Evolutionary conservation across 331 rosid genomes (phyloP), one percentile per base, ranked within the genome.

Genomic region (Pyrus hybrid): DNA sequence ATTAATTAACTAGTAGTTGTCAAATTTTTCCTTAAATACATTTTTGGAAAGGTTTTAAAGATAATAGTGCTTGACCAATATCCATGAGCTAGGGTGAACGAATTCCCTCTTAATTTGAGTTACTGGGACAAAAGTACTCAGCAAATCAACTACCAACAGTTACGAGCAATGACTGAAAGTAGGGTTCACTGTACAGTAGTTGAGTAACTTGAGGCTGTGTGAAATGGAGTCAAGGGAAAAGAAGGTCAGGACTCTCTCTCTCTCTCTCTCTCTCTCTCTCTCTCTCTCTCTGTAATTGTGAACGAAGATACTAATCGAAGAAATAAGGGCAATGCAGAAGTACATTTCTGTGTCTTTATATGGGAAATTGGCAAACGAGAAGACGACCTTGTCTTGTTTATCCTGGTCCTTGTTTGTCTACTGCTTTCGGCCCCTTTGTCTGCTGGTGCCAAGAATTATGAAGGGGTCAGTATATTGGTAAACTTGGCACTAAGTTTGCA

Each of bases 341-440:
- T n/a, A 53, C 5, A 54, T 58, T n/a, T 18, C 45, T 32, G 12
- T 32, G 33, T 63, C 23, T 1, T 26, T 68, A 25, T 51, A 79
- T 70, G 79, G 87, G 87, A 82, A 82, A 79, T 74, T 88, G 90
- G 80, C 71, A 68, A 80, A 70, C 51, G 60, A 28, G 69, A 26
- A 67, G 73, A 76, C 72, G 76, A 71, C 78, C 86, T 84, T 79
- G 81, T 88, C 91, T 28, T 28, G 28, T n/a, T 70, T 29, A 70
- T 70, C 83, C 33, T 61, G 80, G 81, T 68, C 76, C 14, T 37
- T 63, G 76, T 76, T 83, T 83, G 90, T 85, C 85, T 76, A 70
- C 80, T 77, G 72, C 86, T 84, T 86, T 88, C 85, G 86, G 91
- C 76, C 54, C 75, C 68, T 78, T 77, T 81, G 85, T 89, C 81